Conservation (phyloP, 176 grass and related monocot genomes). For the Saccharum spontaneum region DNA sequence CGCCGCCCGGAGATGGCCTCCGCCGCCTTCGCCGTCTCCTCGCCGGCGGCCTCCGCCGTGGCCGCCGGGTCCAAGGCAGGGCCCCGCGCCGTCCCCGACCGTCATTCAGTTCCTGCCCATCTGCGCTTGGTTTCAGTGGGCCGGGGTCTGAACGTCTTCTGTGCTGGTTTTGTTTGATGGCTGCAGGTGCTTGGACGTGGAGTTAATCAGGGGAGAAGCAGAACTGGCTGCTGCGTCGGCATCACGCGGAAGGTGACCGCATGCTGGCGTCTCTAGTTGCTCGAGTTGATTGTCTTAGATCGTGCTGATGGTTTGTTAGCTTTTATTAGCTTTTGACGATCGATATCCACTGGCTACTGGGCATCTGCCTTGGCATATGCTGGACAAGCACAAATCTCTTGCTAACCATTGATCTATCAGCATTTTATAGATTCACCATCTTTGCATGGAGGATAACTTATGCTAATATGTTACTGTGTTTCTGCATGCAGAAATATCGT, state of each 20-base stretch:
- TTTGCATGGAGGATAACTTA: neutral
- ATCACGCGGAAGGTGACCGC: constrained; percentile 46
- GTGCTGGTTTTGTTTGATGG: neutral
- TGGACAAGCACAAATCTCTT: neutral
- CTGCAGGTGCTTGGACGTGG: constrained; percentile 32
- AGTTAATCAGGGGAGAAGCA: neutral
- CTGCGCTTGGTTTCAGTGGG: neutral
- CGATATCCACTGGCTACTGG: neutral
- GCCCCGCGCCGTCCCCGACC: too few species aligned
- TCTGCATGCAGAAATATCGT: neutral
- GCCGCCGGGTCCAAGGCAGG: constrained; percentile 39
- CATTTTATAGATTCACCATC: neutral
- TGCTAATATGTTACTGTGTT: neutral
- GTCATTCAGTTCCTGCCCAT: neutral
- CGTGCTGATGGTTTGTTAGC: neutral
- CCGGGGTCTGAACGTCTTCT: neutral
- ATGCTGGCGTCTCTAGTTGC: neutral
- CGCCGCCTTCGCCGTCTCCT: constrained; percentile 21
- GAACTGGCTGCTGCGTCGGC: constrained; percentile 31
- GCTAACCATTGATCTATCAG: neutral
- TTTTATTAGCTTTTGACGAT: neutral
- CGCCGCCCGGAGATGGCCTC: constrained; percentile 31
- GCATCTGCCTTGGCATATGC: neutral
- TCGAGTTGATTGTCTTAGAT: neutral
- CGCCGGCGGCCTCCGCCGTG: constrained; percentile 34